A percentile compares a stretch with the other conserved stretches of the same genome.
phyloP scores from a whole-genome alignment of 768 basidiomycete species.

The Psilocybe cyanescens region DNA sequence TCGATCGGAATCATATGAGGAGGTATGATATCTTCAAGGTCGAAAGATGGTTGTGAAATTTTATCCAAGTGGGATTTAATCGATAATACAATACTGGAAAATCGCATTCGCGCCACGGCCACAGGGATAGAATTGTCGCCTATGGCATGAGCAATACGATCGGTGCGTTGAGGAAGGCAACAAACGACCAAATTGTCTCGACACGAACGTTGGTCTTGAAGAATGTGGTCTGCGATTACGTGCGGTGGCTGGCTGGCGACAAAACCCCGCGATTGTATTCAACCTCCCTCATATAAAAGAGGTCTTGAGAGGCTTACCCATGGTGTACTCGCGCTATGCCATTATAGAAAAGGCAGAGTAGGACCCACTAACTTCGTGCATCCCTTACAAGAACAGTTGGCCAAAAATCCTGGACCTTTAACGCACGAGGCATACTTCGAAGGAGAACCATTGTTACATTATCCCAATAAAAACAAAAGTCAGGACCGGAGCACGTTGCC shows the following conservation, averaged over 20 bases:
- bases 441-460: background rate
- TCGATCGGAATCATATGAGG: constrained; percentile 27
- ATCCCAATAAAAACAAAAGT: background rate
- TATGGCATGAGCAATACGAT: constrained; percentile 22
- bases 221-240: constrained; percentile 24
- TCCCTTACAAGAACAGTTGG: too few relatives aligned
- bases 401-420: too few relatives aligned
- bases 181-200: constrained; percentile 17
- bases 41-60: constrained; percentile 12
- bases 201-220: constrained; percentile 23
- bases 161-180: constrained; percentile 24
- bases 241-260: constrained; percentile 20
- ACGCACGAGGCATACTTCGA: constrained; percentile 14
- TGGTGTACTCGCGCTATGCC: background rate
- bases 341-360: too few relatives aligned
- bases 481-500: constrained; percentile 10
- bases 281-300: background rate
- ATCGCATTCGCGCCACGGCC: constrained; percentile 26
- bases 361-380: too few relatives aligned
- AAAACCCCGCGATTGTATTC: constrained; percentile 23
- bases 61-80: constrained; percentile 27
- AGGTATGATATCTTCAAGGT: constrained; percentile 16
- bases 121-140: constrained; percentile 23
- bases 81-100: constrained; percentile 22
- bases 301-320: background rate